Evolutionary conservation across 441 rosid genomes (phyloP), one percentile per base, ranked within the genome.

Genomic region (Erysimum cheiri): DNA sequence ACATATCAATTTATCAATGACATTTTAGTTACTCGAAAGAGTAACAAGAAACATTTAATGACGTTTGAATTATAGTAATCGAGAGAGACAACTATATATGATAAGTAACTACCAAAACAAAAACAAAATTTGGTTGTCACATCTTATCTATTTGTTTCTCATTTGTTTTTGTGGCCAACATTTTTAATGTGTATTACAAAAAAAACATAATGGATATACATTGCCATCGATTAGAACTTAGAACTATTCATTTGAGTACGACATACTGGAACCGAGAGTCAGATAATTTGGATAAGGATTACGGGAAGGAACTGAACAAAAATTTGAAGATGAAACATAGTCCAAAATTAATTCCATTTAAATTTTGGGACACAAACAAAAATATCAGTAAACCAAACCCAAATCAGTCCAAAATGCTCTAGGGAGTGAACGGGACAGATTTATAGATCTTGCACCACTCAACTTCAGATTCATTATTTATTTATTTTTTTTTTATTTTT

Each of bases 221-320:
- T 58, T 35, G 58, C 57, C 65, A 69, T 3, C 9, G 5, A 31
- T 57, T n/a, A 9, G 17, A 0, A 22, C 1, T 3, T 54, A 31
- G 6, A 33, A 35, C 19, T 46, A 14, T 36, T 24, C 39, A n/a
- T 58, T 47, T 69, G 9, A 69, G 10, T n/a, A 32, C 49, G 33
- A 58, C 49, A 35, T 15, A 33, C 14, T n/a, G 26, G 47, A 26
- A 50, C 8, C 48, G 11, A 12, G 1, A 8, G 15, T 15, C 49
- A 65, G 22, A 13, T 26, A 5, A 26, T 37, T 28, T 8, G 73
- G 73, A 69, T 69, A 37, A 29, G 40, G 72, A 35, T 57, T 10
- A 5, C 10, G 6, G 5, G 3, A 47, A 29, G 22, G 36, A 26
- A 15, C 11, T 26, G 10, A 37, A 43, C 48, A 22, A 46, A 58